Percentiles rank a stretch among this genome's conserved stretches.
phyloP scores from a whole-genome alignment of 208 protist genomes.

The Leishmania martiniquensis region DNA sequence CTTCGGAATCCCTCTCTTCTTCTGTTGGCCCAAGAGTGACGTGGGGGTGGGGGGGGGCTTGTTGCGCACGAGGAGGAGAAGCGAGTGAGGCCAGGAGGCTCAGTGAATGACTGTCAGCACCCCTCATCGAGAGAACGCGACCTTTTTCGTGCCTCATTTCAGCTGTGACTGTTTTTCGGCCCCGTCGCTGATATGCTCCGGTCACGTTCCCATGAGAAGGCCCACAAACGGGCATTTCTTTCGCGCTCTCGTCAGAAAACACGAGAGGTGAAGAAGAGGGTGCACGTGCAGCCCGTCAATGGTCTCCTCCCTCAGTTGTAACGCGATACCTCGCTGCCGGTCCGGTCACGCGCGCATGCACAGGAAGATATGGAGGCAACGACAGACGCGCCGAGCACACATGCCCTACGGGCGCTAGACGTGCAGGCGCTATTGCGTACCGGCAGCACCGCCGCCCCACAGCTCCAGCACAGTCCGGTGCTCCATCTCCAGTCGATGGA shows the following conservation, averaged over 20 bases:
- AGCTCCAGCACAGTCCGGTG: slow-evolving; percentile 81
- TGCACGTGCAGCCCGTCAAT: neutral
- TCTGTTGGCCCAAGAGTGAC: neutral
- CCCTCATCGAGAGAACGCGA: too few species aligned
- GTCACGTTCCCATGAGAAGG: neutral
- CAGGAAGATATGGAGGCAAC: neutral
- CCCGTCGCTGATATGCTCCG: neutral
- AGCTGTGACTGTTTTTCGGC: neutral
- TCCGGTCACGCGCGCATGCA: neutral
- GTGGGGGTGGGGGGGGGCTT: neutral
- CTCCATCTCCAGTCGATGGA: slow-evolving; percentile 82
- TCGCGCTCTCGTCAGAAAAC: too few species aligned
- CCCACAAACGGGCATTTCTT: neutral
- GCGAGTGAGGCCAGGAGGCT: neutral
- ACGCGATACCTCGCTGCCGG: neutral
- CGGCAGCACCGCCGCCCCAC: slow-evolving; percentile 34
- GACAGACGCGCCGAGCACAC: neutral
- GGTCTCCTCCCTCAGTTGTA: neutral
- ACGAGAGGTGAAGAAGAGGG: too few species aligned
- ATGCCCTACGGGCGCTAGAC: neutral
- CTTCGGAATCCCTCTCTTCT: neutral
- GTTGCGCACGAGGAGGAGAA: neutral
- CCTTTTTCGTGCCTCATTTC: neutral
- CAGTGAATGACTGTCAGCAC: neutral
- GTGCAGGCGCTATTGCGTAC: neutral